Percentiles rank a stretch among this genome's conserved stretches.
Evolutionary conservation across 2,329 filamentous ascomycete genomes (phyloP).

Genomic region (Microdochium paspali): DNA sequence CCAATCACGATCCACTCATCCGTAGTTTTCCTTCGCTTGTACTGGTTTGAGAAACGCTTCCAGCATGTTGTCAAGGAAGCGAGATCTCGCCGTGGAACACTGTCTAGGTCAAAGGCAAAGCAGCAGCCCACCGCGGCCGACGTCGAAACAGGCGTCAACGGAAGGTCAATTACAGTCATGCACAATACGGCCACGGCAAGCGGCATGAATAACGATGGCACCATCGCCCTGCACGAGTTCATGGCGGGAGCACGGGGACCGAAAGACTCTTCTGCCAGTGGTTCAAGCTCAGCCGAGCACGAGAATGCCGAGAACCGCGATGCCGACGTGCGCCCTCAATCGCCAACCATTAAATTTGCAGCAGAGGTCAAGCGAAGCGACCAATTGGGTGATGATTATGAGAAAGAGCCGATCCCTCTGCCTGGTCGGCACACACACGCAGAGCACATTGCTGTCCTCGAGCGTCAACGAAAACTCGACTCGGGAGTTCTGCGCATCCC

Average conservation of each 20-base stretch:
- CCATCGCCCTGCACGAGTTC: slow-evolving; percentile 33
- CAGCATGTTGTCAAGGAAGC: slow-evolving; percentile 73
- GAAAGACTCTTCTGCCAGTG: slow-evolving; percentile 8
- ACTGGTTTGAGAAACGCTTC: slow-evolving; percentile 98
- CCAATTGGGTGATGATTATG: slow-evolving; percentile 24
- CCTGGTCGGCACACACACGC: slow-evolving; percentile 50
- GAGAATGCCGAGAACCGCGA: not conserved
- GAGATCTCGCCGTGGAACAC: slow-evolving; percentile 51
- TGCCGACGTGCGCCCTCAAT: slow-evolving; percentile 4
- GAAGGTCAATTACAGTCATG: slow-evolving; percentile 57
- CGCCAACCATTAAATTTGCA: slow-evolving; percentile 56
- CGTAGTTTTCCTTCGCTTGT: slow-evolving; percentile 85
- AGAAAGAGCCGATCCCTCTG: slow-evolving; percentile 39
- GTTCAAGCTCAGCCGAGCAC: slow-evolving; percentile 8
- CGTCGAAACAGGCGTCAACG: slow-evolving; percentile 55
- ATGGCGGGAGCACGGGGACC: slow-evolving; percentile 16
- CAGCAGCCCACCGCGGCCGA: slow-evolving; percentile 31
- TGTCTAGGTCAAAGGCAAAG: slow-evolving; percentile 52
- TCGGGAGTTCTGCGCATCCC: slow-evolving; percentile 79
- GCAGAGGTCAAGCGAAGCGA: slow-evolving; percentile 55
- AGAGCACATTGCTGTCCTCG: slow-evolving; percentile 79
- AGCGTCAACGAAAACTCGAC: slow-evolving; percentile 68
- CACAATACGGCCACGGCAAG: slow-evolving; percentile 43
- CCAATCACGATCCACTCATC: slow-evolving; percentile 77
- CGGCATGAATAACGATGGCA: slow-evolving; percentile 53